Evolutionary conservation across 257 asterid species (phyloP), one percentile per base, ranked within the genome.

Genomic region (Avicennia marina): DNA sequence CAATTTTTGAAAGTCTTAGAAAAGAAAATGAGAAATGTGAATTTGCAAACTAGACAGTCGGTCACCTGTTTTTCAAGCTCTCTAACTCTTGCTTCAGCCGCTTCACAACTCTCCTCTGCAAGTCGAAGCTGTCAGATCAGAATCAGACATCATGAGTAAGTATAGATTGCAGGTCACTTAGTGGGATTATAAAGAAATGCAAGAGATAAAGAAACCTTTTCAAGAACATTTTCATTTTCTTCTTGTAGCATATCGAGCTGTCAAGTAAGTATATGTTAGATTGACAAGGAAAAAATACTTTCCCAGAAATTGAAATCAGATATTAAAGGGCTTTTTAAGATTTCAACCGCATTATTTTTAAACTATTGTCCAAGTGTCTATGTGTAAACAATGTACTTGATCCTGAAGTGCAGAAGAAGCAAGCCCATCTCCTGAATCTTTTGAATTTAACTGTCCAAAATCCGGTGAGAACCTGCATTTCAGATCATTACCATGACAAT

Each of bases 221-320:
- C 94, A 52, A 72, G 76, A 68, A 78, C 66, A 78, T 64, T 81
- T 60, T 91, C 98, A 67, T 91, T 91, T 74, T 91, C 96, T 62
- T 91, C 98, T 80, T 88, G 96, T 60, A 91, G 80, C 87, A 83
- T 80, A 68, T 91, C 96, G 42, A 85, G 85, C 98, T 91, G 86
- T 67, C 65, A 43, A 70, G 63, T 59, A 74, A 63, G 60, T 21
- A 80, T 65, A 57, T 17, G 68, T 80, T 62, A 83, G 76, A 56
- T 65, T 62, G 44, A 64, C 34, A 45, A 32, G 55, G 7, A 20
- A 40, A 67, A 51, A 58, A 34, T 4, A 56, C 25, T 3, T 12
- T 4, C 38, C 55, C 22, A 41, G 51, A 44, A 46, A 40, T 26
- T 22, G 49, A 46, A 33, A 29, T 36, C 13, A 36, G 48, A 52